Percentiles rank a stretch among this genome's conserved stretches.
Conservation (phyloP, 306 rosid genomes). For the Rubus idaeus region DNA sequence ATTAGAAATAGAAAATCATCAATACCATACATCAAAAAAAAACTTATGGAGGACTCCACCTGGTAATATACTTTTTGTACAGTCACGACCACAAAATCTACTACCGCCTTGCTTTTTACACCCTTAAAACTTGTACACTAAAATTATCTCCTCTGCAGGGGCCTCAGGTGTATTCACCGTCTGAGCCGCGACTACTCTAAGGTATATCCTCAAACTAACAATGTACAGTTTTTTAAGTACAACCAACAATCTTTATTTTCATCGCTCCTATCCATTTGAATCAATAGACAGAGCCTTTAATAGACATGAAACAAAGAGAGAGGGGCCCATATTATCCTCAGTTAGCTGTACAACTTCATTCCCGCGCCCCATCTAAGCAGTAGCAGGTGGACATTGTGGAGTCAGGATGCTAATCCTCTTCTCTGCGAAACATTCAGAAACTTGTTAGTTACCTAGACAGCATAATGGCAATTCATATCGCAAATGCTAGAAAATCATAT, state of each 20-base stretch:
- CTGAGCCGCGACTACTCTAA: conserved; percentile 47
- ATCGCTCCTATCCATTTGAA: conserved; percentile 39
- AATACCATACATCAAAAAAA: conserved; percentile 14
- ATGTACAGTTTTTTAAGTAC: conserved; percentile 51
- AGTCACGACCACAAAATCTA: conserved; percentile 39
- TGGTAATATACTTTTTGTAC: conserved; percentile 43
- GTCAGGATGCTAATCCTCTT: conserved; percentile 61
- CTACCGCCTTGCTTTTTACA: conserved; percentile 49
- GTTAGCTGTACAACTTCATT: conserved; percentile 54
- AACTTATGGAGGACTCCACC: conserved; percentile 31
- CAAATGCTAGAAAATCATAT: background rate
- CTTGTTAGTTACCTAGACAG: conserved; percentile 22
- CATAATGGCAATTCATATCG: background rate
- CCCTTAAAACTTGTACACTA: conserved; percentile 46
- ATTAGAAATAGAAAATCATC: conserved; percentile 30
- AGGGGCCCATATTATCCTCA: conserved; percentile 45
- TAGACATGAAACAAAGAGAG: conserved; percentile 34
- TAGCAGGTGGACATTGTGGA: conserved; percentile 31
- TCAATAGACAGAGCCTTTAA: conserved; percentile 37
- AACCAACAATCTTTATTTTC: conserved; percentile 50
- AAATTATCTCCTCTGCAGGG: conserved; percentile 40
- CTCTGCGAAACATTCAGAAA: conserved; percentile 38
- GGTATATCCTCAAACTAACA: conserved; percentile 52
- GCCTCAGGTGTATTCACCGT: conserved; percentile 37
- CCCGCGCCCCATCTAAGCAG: conserved; percentile 34